A percentile compares a stretch with the other conserved stretches of the same genome.
Conservation (phyloP, 2,329 filamentous ascomycete genomes). For the Neonectria neomacrospora region DNA sequence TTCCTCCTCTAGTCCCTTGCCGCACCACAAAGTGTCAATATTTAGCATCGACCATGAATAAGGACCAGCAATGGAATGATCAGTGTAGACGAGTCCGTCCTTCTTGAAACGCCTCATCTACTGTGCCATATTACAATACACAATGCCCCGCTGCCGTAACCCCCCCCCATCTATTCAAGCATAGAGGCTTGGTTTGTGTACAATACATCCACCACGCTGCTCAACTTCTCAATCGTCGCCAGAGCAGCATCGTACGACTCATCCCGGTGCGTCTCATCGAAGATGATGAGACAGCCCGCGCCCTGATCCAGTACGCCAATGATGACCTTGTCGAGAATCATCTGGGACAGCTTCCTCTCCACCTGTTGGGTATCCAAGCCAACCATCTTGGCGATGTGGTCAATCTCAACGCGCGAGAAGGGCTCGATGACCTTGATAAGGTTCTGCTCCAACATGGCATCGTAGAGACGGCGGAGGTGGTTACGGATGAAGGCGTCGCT, state of each 20-base stretch:
- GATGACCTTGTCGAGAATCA: slow-evolving; percentile 99
- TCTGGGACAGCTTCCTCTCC: slow-evolving; percentile 97
- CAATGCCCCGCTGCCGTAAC: slow-evolving; percentile 23
- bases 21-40: background rate
- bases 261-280: slow-evolving; percentile 93
- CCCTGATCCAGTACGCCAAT: slow-evolving; percentile 97
- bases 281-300: slow-evolving; percentile 96
- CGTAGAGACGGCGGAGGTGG: slow-evolving; percentile 94
- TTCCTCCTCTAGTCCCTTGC: slow-evolving; percentile 8
- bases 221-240: slow-evolving; percentile 95
- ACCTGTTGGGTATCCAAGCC: slow-evolving; percentile 96
- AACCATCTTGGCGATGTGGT: slow-evolving; percentile 97
- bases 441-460: slow-evolving; percentile 99
- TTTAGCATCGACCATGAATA: slow-evolving; percentile 16
- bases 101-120: slow-evolving; percentile 48
- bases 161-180: slow-evolving; percentile 74
- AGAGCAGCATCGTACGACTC: slow-evolving; percentile 94
- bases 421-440: slow-evolving; percentile 99
- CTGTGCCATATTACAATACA: slow-evolving; percentile 47
- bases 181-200: slow-evolving; percentile 98
- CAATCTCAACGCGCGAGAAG: slow-evolving; percentile 96
- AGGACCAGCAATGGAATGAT: slow-evolving; percentile 32
- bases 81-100: slow-evolving; percentile 41
- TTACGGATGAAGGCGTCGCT: slow-evolving; percentile 96
- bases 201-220: slow-evolving; percentile 95